Percentiles rank a stretch among this genome's conserved stretches.
phyloP scores from a whole-genome alignment of 2,329 filamentous ascomycete genomes.

The Hypocrella siamensis region DNA sequence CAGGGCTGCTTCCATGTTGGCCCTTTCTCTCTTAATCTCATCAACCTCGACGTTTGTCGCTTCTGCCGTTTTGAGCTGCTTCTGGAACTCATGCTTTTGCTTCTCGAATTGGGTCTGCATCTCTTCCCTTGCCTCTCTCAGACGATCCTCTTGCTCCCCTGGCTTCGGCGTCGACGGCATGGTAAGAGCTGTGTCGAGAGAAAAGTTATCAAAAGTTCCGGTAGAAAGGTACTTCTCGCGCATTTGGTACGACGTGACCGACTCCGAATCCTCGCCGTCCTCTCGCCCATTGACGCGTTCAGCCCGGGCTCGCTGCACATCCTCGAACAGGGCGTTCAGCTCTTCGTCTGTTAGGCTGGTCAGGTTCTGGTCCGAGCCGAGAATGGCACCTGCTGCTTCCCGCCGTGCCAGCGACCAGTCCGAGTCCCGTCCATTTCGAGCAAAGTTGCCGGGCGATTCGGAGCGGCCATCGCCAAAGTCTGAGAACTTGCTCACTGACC shows the following conservation, averaged over 20 bases:
- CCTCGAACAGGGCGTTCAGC: conserved; percentile 82
- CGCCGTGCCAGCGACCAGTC: conserved; percentile 91
- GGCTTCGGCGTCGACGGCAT: conserved; percentile 85
- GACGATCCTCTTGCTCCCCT: conserved; percentile 57
- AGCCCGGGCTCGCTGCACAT: conserved; percentile 77
- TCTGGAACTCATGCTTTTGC: conserved; percentile 70
- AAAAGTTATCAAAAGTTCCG: conserved; percentile 90
- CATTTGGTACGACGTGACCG: conserved; percentile 70
- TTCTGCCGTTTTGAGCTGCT: conserved; percentile 61
- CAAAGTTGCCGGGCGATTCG: conserved; percentile 59
- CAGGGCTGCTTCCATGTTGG: conserved; percentile 70
- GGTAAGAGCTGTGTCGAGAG: conserved; percentile 81
- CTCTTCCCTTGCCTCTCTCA: conserved; percentile 62
- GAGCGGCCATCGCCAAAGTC: conserved; percentile 66
- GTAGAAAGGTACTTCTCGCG: conserved; percentile 93
- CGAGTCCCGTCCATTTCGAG: conserved; percentile 56
- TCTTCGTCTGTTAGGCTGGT: conserved; percentile 84
- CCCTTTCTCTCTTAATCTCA: conserved; percentile 70
- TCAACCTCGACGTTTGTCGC: conserved; percentile 64
- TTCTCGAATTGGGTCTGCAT: conserved; percentile 72
- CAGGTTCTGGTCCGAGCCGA: conserved; percentile 86
- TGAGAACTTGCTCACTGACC: conserved; percentile 66
- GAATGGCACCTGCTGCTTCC: conserved; percentile 81
- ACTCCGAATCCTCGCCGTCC: conserved; percentile 80
- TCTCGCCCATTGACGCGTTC: conserved; percentile 57